Evolutionary conservation across 305 asterid species (phyloP), one percentile per base, ranked within the genome.

Genomic region (Ajuga reptans): DNA sequence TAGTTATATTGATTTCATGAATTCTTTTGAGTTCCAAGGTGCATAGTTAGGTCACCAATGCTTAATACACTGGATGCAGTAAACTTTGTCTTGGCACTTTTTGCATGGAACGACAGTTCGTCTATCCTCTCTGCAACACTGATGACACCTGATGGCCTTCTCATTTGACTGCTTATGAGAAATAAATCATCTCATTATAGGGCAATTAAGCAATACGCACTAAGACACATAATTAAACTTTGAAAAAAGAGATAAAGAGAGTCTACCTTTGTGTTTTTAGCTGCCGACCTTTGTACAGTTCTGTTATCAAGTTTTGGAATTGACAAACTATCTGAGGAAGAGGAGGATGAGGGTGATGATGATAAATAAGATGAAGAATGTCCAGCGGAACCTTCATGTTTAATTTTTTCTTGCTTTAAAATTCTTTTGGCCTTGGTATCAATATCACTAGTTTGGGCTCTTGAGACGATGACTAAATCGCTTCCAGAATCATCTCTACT

Each of bases 51-150:
- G 17, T 73, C 74, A 89, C 98, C 98, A 92, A 71, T 83, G 80
- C 84, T 79, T 92, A 71, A 89, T 85, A 84, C 98, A 92, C 15
- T 70, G 84, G 73, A 80, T 60, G 78, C 98, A 92, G 79, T 87
- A 92, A n/a, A 78, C 31, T 45, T 57, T 79, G 58, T 80, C 84
- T 68, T 84, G 59, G 67, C 98, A 92, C 65, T 82, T 84, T 2
- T 57, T 74, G 72, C 98, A 92, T 41, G 89, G 92, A 76, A 91
- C 94, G 70, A 91, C 91, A 9, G 18, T 66, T 72, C 82, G 78
- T 79, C 89, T 81, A 39, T 87, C 85, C 65, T 37, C 74, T 78
- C 85, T 81, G 60, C 33, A 71, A 78, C 95, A 88, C 70, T 88
- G 95, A 72, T 88, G 95, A 45, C 95, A 87, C 73, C 62, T 80